These are phyloP conservation scores for Rhododendron griersonianum DNA, from an alignment of 148 eudicot species.

Conservation along the genomic window DNA sequence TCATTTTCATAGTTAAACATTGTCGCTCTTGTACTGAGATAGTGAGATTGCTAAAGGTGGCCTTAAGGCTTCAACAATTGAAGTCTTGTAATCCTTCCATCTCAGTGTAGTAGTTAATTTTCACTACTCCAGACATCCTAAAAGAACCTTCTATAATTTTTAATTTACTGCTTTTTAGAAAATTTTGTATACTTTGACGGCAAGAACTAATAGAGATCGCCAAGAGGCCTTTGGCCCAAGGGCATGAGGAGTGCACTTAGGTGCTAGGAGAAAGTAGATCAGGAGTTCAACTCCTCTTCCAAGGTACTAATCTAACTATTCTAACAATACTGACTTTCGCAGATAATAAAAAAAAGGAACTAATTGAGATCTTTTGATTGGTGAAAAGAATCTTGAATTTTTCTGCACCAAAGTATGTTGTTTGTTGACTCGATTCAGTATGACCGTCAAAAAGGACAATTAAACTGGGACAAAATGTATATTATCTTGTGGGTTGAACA, in stretches of 20 bases:
- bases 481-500: background rate
- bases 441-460: background rate
- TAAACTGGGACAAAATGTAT: background rate
- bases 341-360: background rate
- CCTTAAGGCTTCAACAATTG: background rate
- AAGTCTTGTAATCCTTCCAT: background rate
- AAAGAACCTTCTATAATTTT: background rate
- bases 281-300: background rate
- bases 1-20: background rate
- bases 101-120: background rate
- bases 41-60: slow-evolving; percentile 2
- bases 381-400: background rate
- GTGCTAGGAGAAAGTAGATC: too few species aligned
- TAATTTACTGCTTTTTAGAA: background rate
- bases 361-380: background rate
- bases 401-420: background rate
- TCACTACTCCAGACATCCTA: background rate
- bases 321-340: background rate
- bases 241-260: background rate
- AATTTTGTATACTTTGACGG: background rate
- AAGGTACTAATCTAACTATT: background rate
- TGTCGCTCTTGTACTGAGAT: background rate
- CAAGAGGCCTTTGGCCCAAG: background rate
- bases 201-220: background rate
- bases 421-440: background rate